Percentiles rank a stretch among this genome's conserved stretches.
Evolutionary conservation across 2,329 filamentous ascomycete genomes (phyloP).

Genomic region (Metarhizium album): DNA sequence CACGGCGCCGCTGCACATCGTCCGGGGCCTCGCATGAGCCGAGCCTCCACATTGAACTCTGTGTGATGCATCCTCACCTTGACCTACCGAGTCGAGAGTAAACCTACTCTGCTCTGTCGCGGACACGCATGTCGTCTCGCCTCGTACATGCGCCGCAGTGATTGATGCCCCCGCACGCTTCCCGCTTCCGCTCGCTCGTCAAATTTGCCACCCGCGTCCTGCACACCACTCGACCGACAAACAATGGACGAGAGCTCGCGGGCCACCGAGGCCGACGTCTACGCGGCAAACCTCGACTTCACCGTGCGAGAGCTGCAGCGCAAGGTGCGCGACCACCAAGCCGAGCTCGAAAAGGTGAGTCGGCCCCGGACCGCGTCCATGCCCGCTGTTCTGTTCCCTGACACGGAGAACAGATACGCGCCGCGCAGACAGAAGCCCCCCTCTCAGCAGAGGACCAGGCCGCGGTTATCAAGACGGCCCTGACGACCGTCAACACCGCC

Average conservation of each 20-base stretch:
- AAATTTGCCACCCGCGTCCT: neutral
- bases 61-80: too few relatives aligned
- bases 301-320: conserved; percentile 58
- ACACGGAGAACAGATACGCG: conserved; percentile 17
- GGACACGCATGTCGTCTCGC: too few relatives aligned
- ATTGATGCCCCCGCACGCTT: too few relatives aligned
- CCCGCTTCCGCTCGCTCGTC: neutral
- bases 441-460: conserved; percentile 21
- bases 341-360: conserved; percentile 34
- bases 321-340: conserved; percentile 43
- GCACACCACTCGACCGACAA: neutral
- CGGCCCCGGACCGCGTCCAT: too few relatives aligned
- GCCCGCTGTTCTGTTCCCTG: too few relatives aligned
- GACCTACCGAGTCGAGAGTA: too few relatives aligned
- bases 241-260: conserved; percentile 16
- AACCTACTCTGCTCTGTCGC: too few relatives aligned
- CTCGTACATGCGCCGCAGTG: too few relatives aligned
- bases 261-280: conserved; percentile 16
- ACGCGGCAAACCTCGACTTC: conserved; percentile 46
- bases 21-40: too few relatives aligned
- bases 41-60: too few relatives aligned
- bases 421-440: conserved; percentile 12
- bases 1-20: too few relatives aligned
- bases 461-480: conserved; percentile 49
- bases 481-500: conserved; percentile 48